Base-by-base conservation (phyloP, 192 early-diverging fungal species). In the Paraglomus occultum region DNA sequence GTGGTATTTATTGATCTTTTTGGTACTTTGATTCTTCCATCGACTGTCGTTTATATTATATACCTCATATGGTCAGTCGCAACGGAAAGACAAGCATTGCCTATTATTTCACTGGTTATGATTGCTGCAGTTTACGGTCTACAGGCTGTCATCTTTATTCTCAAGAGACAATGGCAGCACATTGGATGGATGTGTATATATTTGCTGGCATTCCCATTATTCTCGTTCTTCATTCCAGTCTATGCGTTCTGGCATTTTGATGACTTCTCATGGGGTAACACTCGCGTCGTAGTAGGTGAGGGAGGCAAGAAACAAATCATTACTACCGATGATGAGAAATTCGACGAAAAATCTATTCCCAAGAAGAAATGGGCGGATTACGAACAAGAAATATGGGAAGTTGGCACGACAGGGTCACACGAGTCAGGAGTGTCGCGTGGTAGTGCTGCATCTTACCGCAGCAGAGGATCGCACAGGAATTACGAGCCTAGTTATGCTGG, bases 241-340 rank as follows among this genome's bases (percentile, higher is more conserved):
- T 98, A 98, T 72, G 85, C 95, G 1, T 97, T 98, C 87, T 96
- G 94, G 95, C 94, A 98, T 80, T 94, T 96, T 85, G 95, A 98
- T 71, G 95, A 98, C 73, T 98, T 98, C 74, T 93, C 92, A 4
- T 98, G 96, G 96, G 96, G 96, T 73, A 95, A 97, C 76, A 98
- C 96, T 23, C 90, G 91, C 76, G 84, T 89, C 18, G 90, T 92
- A 0, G 83, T 90, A 2, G 91, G 91, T 47, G 87, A 90, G 43
- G 85, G 85, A 40, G 84, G 80, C 17, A 87, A 89, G 64, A 76
- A 75, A 60, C 70, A 74, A 15, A 81, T 85, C 31, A 85, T 84
- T 72, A 75, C 83, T 20, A 81, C 82, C 17, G 90, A 90, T 48
- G 88, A 91, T 17, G 90, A 92, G 63, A 81, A 90, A 69, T 96